phyloP scores from a whole-genome alignment of 805 yeast genomes.

The Vanderwaltozyma tropicalis region DNA sequence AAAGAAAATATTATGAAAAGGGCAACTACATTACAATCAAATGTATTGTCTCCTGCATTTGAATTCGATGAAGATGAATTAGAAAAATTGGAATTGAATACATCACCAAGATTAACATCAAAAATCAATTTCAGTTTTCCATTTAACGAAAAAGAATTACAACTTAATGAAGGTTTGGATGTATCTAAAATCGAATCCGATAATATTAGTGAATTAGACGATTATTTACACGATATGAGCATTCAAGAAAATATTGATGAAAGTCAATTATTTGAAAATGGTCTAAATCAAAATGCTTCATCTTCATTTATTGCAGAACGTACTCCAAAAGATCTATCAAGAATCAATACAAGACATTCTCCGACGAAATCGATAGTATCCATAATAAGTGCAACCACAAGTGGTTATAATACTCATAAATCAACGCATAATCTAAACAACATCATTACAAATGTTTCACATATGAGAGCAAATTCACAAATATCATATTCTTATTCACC shows the following conservation, averaged over 20 bases:
- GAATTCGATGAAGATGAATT: slow-evolving; percentile 1
- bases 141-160: slow-evolving; percentile 1
- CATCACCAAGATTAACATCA: background rate
- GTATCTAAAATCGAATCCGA: slow-evolving; percentile 4
- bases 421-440: slow-evolving; percentile 6
- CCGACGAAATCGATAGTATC: slow-evolving; percentile 28
- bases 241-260: slow-evolving; percentile 7
- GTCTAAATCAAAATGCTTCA: slow-evolving; percentile 17
- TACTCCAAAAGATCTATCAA: slow-evolving; percentile 9
- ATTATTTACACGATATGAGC: slow-evolving; percentile 13
- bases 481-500: slow-evolving; percentile 4
- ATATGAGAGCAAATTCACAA: slow-evolving; percentile 19
- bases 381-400: slow-evolving; percentile 15
- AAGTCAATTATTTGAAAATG: slow-evolving; percentile 14
- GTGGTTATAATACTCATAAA: slow-evolving; percentile 4
- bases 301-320: slow-evolving; percentile 9
- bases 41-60: slow-evolving; percentile 13
- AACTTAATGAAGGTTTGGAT: background rate
- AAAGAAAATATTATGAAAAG: slow-evolving; percentile 9
- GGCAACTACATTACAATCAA: slow-evolving; percentile 9
- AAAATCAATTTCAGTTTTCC: slow-evolving; percentile 15
- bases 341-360: slow-evolving; percentile 19
- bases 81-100: background rate
- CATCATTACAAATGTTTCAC: slow-evolving; percentile 5
- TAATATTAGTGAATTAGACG: slow-evolving; percentile 23